These are phyloP conservation scores for Backusella macrospora DNA, from an alignment of 192 early-diverging fungal species.

Conservation along the genomic window DNA sequence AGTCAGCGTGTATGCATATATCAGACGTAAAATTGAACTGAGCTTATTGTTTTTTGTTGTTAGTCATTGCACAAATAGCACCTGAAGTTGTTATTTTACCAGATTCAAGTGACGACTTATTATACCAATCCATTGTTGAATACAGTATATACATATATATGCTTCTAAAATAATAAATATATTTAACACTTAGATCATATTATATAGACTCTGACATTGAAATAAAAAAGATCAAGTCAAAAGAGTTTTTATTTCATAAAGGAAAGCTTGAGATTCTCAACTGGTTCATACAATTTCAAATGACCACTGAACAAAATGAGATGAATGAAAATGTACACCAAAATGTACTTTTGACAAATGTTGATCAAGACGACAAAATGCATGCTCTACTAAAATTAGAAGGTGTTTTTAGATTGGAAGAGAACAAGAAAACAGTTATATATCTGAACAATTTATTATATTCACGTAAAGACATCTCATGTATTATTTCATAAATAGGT, in stretches of 20 bases:
- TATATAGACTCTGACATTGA: conserved; percentile 4
- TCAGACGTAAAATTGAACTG: no score
- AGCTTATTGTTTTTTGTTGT: neutral
- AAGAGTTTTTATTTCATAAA: conserved; percentile 10
- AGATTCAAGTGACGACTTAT: neutral
- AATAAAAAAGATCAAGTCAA: conserved; percentile 11
- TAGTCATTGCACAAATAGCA: conserved; percentile 10
- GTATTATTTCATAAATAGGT: conserved; percentile 30
- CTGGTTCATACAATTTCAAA: conserved; percentile 4
- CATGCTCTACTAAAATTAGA: conserved; percentile 11
- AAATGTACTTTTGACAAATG: conserved; percentile 1
- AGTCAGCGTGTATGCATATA: no score
- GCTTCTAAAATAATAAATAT: neutral
- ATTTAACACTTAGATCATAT: no score
- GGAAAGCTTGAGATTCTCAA: conserved; percentile 8
- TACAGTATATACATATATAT: neutral
- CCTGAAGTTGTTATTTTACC: neutral
- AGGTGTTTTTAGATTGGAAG: neutral
- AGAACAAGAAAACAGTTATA: neutral
- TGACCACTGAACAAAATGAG: neutral
- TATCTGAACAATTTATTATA: neutral
- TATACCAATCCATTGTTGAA: neutral
- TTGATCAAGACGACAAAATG: conserved; percentile 4
- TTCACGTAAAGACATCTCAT: neutral
- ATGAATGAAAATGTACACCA: neutral